Conservation (phyloP, 176 grass and related monocot species). For the Melocanna baccifera region DNA sequence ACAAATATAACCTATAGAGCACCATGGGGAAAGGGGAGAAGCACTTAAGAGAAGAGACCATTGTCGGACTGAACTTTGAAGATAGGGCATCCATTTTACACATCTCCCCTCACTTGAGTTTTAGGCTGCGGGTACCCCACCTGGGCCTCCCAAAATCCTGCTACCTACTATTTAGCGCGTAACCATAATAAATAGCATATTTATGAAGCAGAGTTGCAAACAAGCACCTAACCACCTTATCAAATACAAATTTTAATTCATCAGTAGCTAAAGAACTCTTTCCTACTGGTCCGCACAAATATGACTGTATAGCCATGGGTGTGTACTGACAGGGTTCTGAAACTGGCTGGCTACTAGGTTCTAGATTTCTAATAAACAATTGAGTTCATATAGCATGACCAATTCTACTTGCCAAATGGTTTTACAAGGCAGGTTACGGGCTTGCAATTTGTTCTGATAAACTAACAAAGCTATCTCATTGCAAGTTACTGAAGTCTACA, state of each 20-base stretch:
- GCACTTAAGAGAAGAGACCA: too few relatives aligned
- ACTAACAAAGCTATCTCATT: not conserved
- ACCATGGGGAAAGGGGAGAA: too few relatives aligned
- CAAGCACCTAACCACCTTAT: not conserved
- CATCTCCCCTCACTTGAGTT: too few relatives aligned
- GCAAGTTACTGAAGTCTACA: not conserved
- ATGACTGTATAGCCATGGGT: not conserved
- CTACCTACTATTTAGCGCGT: too few relatives aligned
- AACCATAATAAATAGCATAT: too few relatives aligned
- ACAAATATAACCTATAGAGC: too few relatives aligned
- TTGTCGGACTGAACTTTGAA: too few relatives aligned
- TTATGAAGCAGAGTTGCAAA: not conserved
- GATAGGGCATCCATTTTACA: too few relatives aligned
- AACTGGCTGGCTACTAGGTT: not conserved
- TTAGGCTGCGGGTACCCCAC: too few relatives aligned
- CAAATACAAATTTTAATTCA: not conserved
- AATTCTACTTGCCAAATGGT: not conserved
- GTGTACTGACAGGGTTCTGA: not conserved
- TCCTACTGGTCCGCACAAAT: not conserved
- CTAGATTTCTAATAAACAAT: not conserved
- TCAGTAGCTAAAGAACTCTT: not conserved
- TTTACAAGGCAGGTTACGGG: constrained; percentile 17
- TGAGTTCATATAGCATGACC: not conserved
- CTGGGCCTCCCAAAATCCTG: too few relatives aligned
- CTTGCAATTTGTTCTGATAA: constrained; percentile 7